Evolutionary conservation across 371 early-diverging fungal genomes (phyloP).

Genomic region (Mucor saturninus): DNA sequence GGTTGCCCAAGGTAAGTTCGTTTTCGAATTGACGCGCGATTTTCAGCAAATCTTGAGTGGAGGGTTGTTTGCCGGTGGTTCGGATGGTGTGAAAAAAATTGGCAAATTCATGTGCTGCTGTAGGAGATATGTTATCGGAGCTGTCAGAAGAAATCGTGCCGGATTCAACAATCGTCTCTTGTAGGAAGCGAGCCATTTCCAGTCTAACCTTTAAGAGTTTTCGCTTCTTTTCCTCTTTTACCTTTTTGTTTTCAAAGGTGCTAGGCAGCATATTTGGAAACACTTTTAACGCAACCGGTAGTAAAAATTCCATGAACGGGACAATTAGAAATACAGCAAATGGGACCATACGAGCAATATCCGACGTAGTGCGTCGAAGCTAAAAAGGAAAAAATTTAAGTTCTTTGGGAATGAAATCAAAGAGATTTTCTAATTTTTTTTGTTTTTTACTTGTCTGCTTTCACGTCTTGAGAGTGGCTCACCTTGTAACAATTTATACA

Average conservation of each 20-base stretch:
- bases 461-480: conserved; percentile 84
- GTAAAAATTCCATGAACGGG: conserved; percentile 91
- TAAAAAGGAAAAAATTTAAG: conserved; percentile 27
- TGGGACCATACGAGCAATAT: conserved; percentile 87
- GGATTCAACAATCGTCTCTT: conserved; percentile 89
- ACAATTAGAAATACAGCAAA: conserved; percentile 91
- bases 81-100: conserved; percentile 84
- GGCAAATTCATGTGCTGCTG: conserved; percentile 76
- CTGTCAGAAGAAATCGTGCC: not conserved
- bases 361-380: conserved; percentile 82
- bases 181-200: conserved; percentile 90
- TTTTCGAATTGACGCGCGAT: conserved; percentile 88
- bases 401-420: not conserved
- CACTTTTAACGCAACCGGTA: conserved; percentile 88
- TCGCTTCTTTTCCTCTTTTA: conserved; percentile 85
- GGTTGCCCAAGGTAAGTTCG: conserved; percentile 88
- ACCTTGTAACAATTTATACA: conserved; percentile 77
- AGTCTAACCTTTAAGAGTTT: conserved; percentile 85
- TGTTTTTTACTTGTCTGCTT: conserved; percentile 71
- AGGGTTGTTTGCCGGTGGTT: conserved; percentile 78
- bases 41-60: conserved; percentile 78
- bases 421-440: conserved; percentile 9
- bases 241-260: conserved; percentile 89
- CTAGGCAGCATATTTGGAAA: conserved; percentile 97
- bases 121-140: conserved; percentile 57